Evolutionary conservation across 129 eudicot genomes (phyloP).

Genomic region (Pittosporum tobira): DNA sequence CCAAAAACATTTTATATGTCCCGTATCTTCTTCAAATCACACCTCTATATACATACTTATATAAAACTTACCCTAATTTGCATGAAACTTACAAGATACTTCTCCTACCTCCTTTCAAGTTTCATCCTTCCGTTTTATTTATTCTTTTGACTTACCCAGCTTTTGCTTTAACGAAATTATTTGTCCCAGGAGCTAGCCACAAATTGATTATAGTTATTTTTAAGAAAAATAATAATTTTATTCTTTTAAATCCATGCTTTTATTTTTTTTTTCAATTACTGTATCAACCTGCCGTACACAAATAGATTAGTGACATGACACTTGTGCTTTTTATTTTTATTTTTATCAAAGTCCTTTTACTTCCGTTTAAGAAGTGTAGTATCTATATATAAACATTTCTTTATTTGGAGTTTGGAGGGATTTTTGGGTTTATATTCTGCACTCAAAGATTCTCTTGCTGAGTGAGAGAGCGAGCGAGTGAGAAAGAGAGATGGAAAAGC

Average conservation of each 20-base stretch:
- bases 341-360: conserved; percentile 16
- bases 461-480: conserved; percentile 10
- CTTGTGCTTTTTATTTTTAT: conserved; percentile 2
- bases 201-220: neutral
- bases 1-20: conserved; percentile 4
- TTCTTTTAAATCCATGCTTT: too few species aligned
- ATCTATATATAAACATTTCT: too few species aligned
- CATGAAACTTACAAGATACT: conserved; percentile 63
- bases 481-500: conserved; percentile 15
- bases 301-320: too few species aligned
- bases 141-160: conserved; percentile 37
- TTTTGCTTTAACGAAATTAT: conserved; percentile 1
- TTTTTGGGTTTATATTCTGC: neutral
- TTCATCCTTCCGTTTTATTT: conserved; percentile 22
- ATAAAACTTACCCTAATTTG: too few species aligned
- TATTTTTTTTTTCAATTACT: too few species aligned
- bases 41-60: neutral
- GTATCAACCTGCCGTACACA: too few species aligned
- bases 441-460: neutral
- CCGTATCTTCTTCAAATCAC: neutral
- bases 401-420: conserved; percentile 11
- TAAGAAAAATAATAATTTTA: neutral
- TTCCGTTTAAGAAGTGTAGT: conserved; percentile 15
- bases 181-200: neutral
- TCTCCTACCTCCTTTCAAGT: conserved; percentile 30